Conservation (phyloP, 768 basidiomycete species). For the Cyathus striatus region DNA sequence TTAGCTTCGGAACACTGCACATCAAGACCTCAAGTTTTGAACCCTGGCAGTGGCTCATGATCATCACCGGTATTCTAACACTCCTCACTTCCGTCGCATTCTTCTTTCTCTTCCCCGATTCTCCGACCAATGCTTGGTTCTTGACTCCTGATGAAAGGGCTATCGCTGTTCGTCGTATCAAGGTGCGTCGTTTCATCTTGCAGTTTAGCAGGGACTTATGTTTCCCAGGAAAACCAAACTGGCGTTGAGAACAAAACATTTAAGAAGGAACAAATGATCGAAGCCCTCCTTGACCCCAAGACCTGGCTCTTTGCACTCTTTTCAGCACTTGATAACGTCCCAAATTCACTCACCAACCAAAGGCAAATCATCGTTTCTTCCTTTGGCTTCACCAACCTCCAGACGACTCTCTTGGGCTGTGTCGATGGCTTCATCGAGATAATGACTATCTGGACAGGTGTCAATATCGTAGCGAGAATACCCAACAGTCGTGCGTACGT, state of each 20-base stretch:
- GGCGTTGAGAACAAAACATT: constrained; percentile 81
- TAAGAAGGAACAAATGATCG: constrained; percentile 73
- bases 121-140: constrained; percentile 73
- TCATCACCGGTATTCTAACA: constrained; percentile 62
- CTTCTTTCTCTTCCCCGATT: constrained; percentile 71
- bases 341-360: constrained; percentile 65
- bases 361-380: constrained; percentile 57
- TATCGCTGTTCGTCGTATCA: constrained; percentile 60
- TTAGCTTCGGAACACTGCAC: constrained; percentile 61
- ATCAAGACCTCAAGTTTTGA: constrained; percentile 51
- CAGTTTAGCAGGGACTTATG: too few species aligned
- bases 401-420: constrained; percentile 67
- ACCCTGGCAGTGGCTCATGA: constrained; percentile 80
- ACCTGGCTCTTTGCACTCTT: constrained; percentile 77
- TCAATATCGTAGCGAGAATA: constrained; percentile 49
- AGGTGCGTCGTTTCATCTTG: too few species aligned
- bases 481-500: constrained; percentile 62
- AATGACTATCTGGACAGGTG: constrained; percentile 63
- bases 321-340: constrained; percentile 53
- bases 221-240: constrained; percentile 61
- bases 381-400: constrained; percentile 58
- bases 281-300: constrained; percentile 64
- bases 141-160: constrained; percentile 59
- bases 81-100: constrained; percentile 45
- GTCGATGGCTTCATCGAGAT: constrained; percentile 66